phyloP scores from a whole-genome alignment of 1,139 yeast genomes.

The Blastobotrys illinoisensis region DNA sequence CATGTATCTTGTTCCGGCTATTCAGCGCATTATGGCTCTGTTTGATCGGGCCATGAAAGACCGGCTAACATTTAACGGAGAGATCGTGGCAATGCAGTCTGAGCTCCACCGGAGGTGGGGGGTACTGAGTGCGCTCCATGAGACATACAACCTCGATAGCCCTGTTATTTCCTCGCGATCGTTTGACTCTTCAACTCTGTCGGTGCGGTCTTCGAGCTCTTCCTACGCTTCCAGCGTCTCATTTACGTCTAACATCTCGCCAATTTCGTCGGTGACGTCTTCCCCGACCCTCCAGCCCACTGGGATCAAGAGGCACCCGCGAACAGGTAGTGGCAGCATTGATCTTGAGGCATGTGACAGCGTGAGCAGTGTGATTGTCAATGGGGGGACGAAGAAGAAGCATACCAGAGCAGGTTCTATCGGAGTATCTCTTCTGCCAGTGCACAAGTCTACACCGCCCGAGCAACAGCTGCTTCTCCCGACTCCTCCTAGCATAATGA shows the following conservation, averaged over 20 bases:
- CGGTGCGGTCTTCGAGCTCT: not conserved
- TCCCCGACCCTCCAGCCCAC: not conserved
- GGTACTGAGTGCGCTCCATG: not conserved
- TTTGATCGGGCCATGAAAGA: constrained; percentile 23
- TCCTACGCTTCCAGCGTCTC: not conserved
- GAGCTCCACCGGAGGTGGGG: constrained; percentile 20
- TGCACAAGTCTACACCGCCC: not conserved
- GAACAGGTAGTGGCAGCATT: not conserved
- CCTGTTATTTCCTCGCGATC: not conserved
- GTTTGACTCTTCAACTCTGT: not conserved
- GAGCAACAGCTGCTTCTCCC: not conserved
- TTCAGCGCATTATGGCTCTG: constrained; percentile 17
- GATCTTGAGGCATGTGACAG: not conserved
- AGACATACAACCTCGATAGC: not conserved
- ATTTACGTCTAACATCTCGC: not conserved
- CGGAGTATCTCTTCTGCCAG: not conserved
- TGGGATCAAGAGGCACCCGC: not conserved
- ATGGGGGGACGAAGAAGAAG: not conserved
- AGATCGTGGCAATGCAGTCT: constrained; percentile 17
- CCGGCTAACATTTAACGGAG: constrained; percentile 17
- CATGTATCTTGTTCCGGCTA: constrained; percentile 18
- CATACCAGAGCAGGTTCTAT: not conserved
- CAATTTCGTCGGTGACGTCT: not conserved
- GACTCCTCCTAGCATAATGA: not conserved
- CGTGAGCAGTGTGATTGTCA: not conserved